Conservation (phyloP, 2,329 filamentous ascomycete genomes). For the Aspergillus thermomutatus region DNA sequence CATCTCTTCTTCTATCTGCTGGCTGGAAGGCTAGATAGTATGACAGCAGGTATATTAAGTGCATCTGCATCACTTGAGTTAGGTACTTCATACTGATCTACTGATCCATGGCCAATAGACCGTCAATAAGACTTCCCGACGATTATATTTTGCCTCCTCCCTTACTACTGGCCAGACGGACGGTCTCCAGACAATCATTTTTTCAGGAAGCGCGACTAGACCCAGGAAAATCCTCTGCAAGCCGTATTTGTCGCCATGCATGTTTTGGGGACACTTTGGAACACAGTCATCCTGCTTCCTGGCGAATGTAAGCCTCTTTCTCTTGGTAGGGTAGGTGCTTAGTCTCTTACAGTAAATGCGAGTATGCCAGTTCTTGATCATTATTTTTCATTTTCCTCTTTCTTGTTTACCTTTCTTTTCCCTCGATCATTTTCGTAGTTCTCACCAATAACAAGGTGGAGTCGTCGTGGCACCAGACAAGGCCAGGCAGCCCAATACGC, state of each 20-base stretch:
- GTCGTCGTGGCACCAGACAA: slow-evolving; percentile 43
- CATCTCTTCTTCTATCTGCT: neutral
- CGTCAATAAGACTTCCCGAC: neutral
- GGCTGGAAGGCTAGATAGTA: neutral
- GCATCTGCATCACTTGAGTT: neutral
- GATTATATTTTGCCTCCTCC: neutral
- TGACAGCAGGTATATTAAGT: neutral
- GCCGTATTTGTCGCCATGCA: neutral
- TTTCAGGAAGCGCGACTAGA: neutral
- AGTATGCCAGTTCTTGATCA: neutral
- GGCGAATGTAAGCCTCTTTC: neutral
- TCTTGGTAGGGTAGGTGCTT: neutral
- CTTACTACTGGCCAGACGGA: neutral
- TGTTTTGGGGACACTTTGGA: neutral
- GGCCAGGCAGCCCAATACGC: slow-evolving; percentile 31
- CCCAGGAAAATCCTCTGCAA: neutral
- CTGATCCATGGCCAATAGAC: neutral
- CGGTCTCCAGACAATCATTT: neutral
- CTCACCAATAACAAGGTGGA: slow-evolving; percentile 16
- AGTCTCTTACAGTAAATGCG: no score
- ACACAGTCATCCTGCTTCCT: neutral
- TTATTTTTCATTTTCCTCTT: slow-evolving; percentile 27
- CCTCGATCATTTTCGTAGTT: slow-evolving; percentile 9
- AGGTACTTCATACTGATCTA: neutral
- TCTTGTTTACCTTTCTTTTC: slow-evolving; percentile 25